Evolutionary conservation across 371 early-diverging fungal genomes (phyloP).

Genomic region (Zancudomyces culisetae): DNA sequence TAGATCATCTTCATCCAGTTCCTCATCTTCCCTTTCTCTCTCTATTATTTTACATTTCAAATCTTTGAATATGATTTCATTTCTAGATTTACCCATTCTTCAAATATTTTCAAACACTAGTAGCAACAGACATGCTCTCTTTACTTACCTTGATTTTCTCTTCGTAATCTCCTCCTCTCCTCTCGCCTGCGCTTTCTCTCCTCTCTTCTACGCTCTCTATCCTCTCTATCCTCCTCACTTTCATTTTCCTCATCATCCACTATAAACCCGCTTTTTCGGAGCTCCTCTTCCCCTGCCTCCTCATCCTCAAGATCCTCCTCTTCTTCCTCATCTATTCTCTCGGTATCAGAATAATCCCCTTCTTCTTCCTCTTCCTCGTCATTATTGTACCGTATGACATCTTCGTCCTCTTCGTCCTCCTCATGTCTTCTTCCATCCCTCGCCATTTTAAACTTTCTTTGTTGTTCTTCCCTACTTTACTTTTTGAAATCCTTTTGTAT

Average conservation of each 20-base stretch:
- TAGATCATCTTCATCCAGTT: slow-evolving; percentile 73
- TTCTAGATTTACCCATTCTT: no score
- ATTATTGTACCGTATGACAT: slow-evolving; percentile 8
- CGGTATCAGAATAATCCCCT: slow-evolving; percentile 13
- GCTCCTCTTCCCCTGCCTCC: slow-evolving; percentile 16
- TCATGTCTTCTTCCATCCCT: no score
- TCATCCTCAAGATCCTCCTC: slow-evolving; percentile 36
- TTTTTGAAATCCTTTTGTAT: no score
- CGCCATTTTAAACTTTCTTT: no score
- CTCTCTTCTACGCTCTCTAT: slow-evolving; percentile 26
- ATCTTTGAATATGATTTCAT: no score
- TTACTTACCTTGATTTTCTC: slow-evolving; percentile 18
- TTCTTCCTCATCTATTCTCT: slow-evolving; percentile 23
- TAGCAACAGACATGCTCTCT: background rate
- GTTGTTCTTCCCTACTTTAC: no score
- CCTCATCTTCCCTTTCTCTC: slow-evolving; percentile 29
- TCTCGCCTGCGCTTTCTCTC: slow-evolving; percentile 20
- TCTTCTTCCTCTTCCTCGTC: slow-evolving; percentile 39
- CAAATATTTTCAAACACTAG: no score
- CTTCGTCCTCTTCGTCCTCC: background rate
- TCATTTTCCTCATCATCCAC: slow-evolving; percentile 30
- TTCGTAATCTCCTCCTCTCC: slow-evolving; percentile 3
- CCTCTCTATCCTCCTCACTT: slow-evolving; percentile 17
- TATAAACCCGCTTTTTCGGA: slow-evolving; percentile 16
- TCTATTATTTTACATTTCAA: no score